Base-by-base conservation (phyloP, 495 filamentous ascomycete genomes). In the Jackrogersella minutella region DNA sequence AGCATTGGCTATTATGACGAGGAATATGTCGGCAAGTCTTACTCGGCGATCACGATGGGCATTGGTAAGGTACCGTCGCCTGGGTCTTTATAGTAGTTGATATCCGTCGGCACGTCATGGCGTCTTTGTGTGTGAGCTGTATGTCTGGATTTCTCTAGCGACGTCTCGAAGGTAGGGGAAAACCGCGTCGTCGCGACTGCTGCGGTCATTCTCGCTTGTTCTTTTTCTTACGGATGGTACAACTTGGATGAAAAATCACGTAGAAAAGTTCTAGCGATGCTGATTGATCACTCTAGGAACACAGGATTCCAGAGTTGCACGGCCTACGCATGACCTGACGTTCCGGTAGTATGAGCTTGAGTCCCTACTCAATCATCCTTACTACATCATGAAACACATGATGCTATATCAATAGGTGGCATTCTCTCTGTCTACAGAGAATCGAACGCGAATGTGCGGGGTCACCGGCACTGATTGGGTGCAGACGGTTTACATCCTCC, bases 61-160 rank as follows among this genome's bases (percentile, higher is more conserved):
- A 71, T 72, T 0, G 86, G 86, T 3, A 78, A 73, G 5, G 83
- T 85, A 6, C 88, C 87, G 70, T 90, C 88, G 34, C 82, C 85
- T 6, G 82, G 79, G 33, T 86, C 85, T 58, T 86, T 83, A 72
- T 82, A 81, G 74, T 87, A 90, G 74, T 88, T 85, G 34, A 90
- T 78, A 2, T 73, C 79, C 0, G 87, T 84, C 6, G 78, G 70
- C 33, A 88, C 78, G 64, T 88, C 47, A 22, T 72, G 72, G 14
- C 55, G 60, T 21, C 31, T 49, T 8, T 17, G 55, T 16, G 47
- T 56, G 36, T 33, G 57, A 22, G 19, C 17, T 6, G 37, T 21
- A 9, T 47, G 44, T 26, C n/a, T 16, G 3, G 14, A 24, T 7
- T 41, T 16, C 24, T 68, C 40, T 7, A 34, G 16, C n/a, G 34